Percentiles rank a stretch among this genome's conserved stretches.
Evolutionary conservation across 257 asterid genomes (phyloP).

Genomic region (Thymus mandschuricus): DNA sequence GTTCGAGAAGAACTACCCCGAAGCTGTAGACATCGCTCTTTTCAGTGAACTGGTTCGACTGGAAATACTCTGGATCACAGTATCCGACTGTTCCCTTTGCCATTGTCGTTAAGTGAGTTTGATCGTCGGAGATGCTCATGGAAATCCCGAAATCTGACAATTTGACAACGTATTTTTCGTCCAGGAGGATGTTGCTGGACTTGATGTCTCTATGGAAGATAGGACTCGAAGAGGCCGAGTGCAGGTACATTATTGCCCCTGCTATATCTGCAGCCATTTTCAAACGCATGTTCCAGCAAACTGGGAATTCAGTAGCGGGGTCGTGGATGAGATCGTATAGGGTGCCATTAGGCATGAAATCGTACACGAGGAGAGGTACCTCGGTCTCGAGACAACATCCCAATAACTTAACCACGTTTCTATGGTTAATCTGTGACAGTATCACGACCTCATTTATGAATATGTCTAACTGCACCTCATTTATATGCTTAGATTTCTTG

Average conservation of each 20-base stretch:
- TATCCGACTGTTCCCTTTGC: constrained; percentile 40
- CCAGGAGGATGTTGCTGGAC: constrained; percentile 33
- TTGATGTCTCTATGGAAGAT: constrained; percentile 38
- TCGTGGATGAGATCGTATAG: constrained; percentile 32
- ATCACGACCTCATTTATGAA: constrained; percentile 37
- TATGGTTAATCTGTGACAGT: constrained; percentile 33
- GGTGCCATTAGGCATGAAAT: constrained; percentile 27
- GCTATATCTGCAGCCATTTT: constrained; percentile 34
- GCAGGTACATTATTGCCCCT: constrained; percentile 30
- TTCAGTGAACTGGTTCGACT: constrained; percentile 29
- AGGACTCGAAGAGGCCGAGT: constrained; percentile 28
- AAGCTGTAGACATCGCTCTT: constrained; percentile 41
- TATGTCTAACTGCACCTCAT: constrained; percentile 5
- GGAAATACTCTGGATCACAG: constrained; percentile 35
- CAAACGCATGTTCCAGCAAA: constrained; percentile 31
- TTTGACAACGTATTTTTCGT: constrained; percentile 25
- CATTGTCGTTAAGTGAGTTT: constrained; percentile 32
- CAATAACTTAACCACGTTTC: constrained; percentile 29
- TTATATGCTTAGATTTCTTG: constrained; percentile 23
- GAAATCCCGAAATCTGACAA: constrained; percentile 32
- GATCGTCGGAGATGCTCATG: not conserved
- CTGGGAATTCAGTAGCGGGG: not conserved
- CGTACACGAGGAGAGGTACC: constrained; percentile 29
- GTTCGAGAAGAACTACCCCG: constrained; percentile 34
- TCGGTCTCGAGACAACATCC: constrained; percentile 34